A percentile compares a stretch with the other conserved stretches of the same genome.
Conservation (phyloP, 208 protist genomes). For the Tritrichomonas foetus region DNA sequence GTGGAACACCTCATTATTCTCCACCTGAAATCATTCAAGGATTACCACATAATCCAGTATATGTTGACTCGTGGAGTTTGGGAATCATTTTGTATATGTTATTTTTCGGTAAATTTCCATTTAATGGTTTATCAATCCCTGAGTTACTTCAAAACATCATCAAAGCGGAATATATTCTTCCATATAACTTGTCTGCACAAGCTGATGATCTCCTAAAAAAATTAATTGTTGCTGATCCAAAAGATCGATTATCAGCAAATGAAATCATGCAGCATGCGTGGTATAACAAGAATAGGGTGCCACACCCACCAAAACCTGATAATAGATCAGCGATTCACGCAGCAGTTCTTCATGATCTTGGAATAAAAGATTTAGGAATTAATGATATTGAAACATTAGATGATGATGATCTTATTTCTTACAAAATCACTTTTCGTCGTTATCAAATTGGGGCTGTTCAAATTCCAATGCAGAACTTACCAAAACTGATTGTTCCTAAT, state of each 20-base stretch:
- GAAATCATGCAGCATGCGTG: not conserved
- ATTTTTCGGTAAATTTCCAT: not conserved
- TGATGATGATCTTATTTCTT: not conserved
- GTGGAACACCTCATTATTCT: constrained; percentile 10
- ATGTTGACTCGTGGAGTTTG: constrained; percentile 18
- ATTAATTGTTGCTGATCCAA: not conserved
- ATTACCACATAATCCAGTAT: not conserved
- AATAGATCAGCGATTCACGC: not conserved
- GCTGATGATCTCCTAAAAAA: not conserved
- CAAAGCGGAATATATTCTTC: not conserved
- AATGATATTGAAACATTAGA: not conserved
- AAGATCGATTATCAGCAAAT: not conserved
- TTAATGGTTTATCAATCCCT: not conserved
- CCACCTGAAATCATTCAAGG: constrained; percentile 35
- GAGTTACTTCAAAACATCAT: not conserved
- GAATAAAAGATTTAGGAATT: not conserved
- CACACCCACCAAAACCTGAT: not conserved
- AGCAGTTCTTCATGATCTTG: not conserved
- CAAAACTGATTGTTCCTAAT: not conserved
- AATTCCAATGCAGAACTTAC: not conserved
- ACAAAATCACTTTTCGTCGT: not conserved
- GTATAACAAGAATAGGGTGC: not conserved
- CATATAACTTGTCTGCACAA: not conserved
- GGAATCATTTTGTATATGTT: constrained; percentile 5
- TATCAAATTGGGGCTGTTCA: not conserved